Evolutionary conservation across 1,284 basidiomycete species (phyloP), one percentile per base, ranked within the genome.

Genomic region (Neotropicomus parvogracilis): DNA sequence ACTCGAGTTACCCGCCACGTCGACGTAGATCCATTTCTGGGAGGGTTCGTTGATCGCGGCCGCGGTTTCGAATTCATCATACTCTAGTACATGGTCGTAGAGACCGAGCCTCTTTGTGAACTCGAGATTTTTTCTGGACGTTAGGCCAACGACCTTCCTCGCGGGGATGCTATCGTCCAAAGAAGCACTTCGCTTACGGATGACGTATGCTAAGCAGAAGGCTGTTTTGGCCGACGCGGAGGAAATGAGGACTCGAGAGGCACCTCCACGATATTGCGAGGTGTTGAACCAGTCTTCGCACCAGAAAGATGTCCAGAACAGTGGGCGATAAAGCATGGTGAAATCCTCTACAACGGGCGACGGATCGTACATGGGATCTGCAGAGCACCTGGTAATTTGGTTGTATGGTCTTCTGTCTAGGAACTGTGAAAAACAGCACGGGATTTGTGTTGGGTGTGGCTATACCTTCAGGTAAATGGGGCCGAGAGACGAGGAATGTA

Each of bases 301-400:
- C 82, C 81, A 84, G 55, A 75, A 84, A 2, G 82, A 73, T 0
- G 81, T 84, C 82, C 81, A 84, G 62, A 82, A 83, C 7, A 84
- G 66, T 0, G 82, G 81, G 0, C 81, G 75, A 52, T 80, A 85
- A 14, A 85, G 71, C 81, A 84, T 83, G 0, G 74, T 76, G 29
- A 81, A 65, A 56, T 82, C 81, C 59, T 85, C 83, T 1, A 65
- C 62, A 3, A 57, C 50, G 0, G 73, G 66, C 0, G 70, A 70
- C 0, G 75, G 63, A 16, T 70, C 67, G 50, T 83, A 82, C 43
- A 79, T 69, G 1, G 75, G 70, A 53, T 85, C 82, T 7, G 61
- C 58, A 3, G 71, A 64, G 53, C 83, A 84, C 14, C 81, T 77
- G 14, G 73, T 73, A 42, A 85, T 69, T 54, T 80, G 79, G 50